phyloP scores from a whole-genome alignment of 2,329 filamentous ascomycete species.

The Paecilomyces dactylethromorphus region DNA sequence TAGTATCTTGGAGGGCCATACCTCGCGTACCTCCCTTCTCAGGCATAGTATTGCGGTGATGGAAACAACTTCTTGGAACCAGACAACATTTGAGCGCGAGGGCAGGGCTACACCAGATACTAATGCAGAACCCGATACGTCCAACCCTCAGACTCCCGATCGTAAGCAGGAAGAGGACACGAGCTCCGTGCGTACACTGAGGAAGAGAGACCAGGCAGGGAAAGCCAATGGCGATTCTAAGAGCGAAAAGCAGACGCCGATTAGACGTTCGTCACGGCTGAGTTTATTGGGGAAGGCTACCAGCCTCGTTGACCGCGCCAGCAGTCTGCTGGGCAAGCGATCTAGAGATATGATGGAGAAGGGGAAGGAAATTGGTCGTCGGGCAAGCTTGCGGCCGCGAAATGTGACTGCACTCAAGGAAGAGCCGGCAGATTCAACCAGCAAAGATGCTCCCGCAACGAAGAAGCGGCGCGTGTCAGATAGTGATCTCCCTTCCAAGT shows the following conservation, averaged over 20 bases:
- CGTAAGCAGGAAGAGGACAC: constrained; percentile 2
- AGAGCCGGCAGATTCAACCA: constrained; percentile 8
- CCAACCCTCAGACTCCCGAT: not conserved
- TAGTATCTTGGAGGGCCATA: constrained; percentile 27
- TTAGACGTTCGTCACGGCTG: constrained; percentile 38
- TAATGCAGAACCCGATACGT: not conserved
- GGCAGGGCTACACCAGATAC: constrained; percentile 20
- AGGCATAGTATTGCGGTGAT: constrained; percentile 37
- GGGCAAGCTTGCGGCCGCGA: constrained; percentile 53
- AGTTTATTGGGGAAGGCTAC: constrained; percentile 37
- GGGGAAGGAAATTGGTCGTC: constrained; percentile 49
- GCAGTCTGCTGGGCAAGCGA: constrained; percentile 54
- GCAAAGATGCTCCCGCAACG: constrained; percentile 21
- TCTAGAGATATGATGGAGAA: constrained; percentile 50
- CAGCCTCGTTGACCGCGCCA: constrained; percentile 42
- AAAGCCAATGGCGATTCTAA: constrained; percentile 16
- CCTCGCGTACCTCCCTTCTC: constrained; percentile 27
- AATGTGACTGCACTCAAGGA: constrained; percentile 20
- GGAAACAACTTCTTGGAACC: constrained; percentile 25
- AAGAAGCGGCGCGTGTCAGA: constrained; percentile 40
- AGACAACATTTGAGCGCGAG: constrained; percentile 28
- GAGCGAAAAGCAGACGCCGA: constrained; percentile 18
- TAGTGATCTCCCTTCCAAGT: constrained; percentile 20
- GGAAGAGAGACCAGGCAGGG: constrained; percentile 14
- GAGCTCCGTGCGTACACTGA: constrained; percentile 6